Base-by-base conservation (phyloP, 345 rosid genomes). In the Triadica sebifera region DNA sequence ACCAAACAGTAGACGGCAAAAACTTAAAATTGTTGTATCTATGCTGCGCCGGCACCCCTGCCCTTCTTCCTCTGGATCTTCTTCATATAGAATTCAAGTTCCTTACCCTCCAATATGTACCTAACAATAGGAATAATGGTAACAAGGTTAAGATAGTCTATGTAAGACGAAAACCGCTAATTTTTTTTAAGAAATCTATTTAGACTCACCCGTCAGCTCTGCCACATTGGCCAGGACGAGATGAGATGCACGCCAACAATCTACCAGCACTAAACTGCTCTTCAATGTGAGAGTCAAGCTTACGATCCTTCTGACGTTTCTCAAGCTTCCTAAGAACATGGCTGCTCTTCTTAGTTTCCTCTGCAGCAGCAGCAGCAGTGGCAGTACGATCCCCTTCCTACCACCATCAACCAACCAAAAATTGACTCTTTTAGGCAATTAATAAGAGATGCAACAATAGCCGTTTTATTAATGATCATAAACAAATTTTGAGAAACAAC, bases 141-240 rank as follows among this genome's bases (percentile, higher is more conserved):
- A 20, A 59, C 8, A 16, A 53, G 49, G n/a, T 12, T 29, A 12
- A 72, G n/a, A 47, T 0, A 19, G 4, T 5, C n/a, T n/a, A n/a
- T n/a, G n/a, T n/a, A n/a, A n/a, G n/a, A n/a, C n/a, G n/a, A n/a
- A n/a, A n/a, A n/a, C n/a, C n/a, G n/a, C n/a, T n/a, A n/a, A n/a
- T n/a, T n/a, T n/a, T n/a, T n/a, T n/a, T n/a, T n/a, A n/a, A n/a
- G n/a, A n/a, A 0, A 8, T 16, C 0, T 6, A 51, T 52, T 22
- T 0, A 2, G 22, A 22, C 69, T 63, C 39, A 73, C 76, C 77
- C 70, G 2, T 74, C 77, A 1, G 71, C 70, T 74, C 77, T 74
- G 70, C 77, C 77, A 53, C 77, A 74, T 74, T 74, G 77, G 53
- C 77, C 77, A 52, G 77, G 77, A 4, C 77, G 71, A 74, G n/a